Base-by-base conservation (phyloP, 106 monocot species). In the Dendrobium officinale region DNA sequence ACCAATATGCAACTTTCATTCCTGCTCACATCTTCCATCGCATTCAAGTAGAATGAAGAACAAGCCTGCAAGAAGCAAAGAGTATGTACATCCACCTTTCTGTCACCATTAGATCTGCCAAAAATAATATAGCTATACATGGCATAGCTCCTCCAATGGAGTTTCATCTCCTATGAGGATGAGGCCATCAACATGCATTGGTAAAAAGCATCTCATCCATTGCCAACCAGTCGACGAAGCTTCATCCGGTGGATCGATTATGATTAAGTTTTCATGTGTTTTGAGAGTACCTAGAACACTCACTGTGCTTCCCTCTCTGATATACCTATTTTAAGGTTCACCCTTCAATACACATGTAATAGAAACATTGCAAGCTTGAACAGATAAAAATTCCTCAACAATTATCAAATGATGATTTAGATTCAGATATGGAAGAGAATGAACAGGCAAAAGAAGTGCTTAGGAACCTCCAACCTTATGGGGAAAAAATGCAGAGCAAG, bases 251-350 rank as follows among this genome's bases (percentile, higher is more conserved):
- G 90, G 90, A 64, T 90, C 92, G n/a, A 95, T 87, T 55, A 95
- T 90, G 33, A 85, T 68, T 37, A 84, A 67, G 26, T 85, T 83
- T 17, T 90, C 85, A 11, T 92, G 92, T 45, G 79, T 82, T 79
- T 81, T 90, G 26, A 92, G 83, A 24, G 88, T 85, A 16, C 95
- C 92, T 49, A 95, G 84, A 42, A 95, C 92, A 79, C 90, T 95
- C 77, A 83, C 84, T 18, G 77, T 85, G 42, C 90, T 85, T 40
- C 92, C 95, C 74, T 95, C 95, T 84, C 85, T 92, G 19, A 95
- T 88, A 66, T 82, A 90, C 85, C 95, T 72, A 64, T 54, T 55
- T 79, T 29, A 51, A 42, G 51, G 2, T 51, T 10, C 51, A 45
- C 45, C 9, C 45, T 45, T 45, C 9, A 45, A 45, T 7, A 45